Base-by-base conservation (phyloP, 768 basidiomycete genomes). In the Ephemerocybe angulata region DNA sequence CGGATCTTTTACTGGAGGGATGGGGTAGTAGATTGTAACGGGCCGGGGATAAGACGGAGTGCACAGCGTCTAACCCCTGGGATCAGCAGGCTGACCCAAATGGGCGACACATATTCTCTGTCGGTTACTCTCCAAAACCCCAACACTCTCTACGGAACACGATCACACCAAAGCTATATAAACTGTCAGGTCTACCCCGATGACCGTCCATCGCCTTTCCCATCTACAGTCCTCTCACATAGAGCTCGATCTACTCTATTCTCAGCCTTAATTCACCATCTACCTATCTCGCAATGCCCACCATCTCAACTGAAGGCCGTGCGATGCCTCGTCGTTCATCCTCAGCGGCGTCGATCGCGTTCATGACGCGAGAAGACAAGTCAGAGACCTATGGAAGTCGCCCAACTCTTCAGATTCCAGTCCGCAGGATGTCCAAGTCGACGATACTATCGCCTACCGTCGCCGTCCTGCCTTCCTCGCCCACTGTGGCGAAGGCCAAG, bases 341-440 rank as follows among this genome's bases (percentile, higher is more conserved):
- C 13, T 55, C 44, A 15, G 37, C 41, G 3, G 7, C 52, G 15
- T 29, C 33, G 27, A 19, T 29, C 30, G 41, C 43, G 21, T 53
- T 50, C 21, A 29, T 31, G 17, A 25, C 48, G 37, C 58, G 53
- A 4, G 43, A 38, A 4, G 38, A 12, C 3, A 49, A 58, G 54
- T 31, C 49, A 21, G 54, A 55, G 41, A 55, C 54, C 12, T 55
- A 55, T 21, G 54, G 48, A n/a, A 43, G 28, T n/a, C 43, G 41
- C 11, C 44, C 51, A n/a, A 21, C 40, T 27, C 15, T 41, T n/a
- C 47, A 24, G 27, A 21, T 25, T 12, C 46, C 47, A 1, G 25
- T 44, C 11, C 54, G 54, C n/a, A 28, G 48, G 12, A 22, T 50
- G 48, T 55, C 54, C 5, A 55, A 50, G 30, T 22, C 40, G 6